Conservation (phyloP, 768 basidiomycete genomes). For the Hypholoma fasciculare region DNA sequence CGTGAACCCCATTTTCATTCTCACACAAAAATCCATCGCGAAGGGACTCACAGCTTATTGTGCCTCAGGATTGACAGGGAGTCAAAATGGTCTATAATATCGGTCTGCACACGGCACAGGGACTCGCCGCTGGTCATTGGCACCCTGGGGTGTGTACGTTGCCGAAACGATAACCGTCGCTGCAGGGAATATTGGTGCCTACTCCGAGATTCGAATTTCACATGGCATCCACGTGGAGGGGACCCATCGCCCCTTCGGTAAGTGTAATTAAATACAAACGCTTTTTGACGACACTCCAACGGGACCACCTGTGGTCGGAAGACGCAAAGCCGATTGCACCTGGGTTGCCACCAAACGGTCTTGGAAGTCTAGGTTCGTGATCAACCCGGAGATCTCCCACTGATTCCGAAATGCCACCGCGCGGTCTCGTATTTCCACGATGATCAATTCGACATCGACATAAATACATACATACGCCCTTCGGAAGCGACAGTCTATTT, state of each 20-base stretch:
- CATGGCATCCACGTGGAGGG: slow-evolving; percentile 39
- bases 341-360: slow-evolving; percentile 5
- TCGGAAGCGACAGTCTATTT: slow-evolving; percentile 33
- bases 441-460: slow-evolving; percentile 23
- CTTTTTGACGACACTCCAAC: neutral
- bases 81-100: no score
- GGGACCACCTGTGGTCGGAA: neutral
- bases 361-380: slow-evolving; percentile 21
- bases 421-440: slow-evolving; percentile 34
- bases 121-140: neutral
- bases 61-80: no score
- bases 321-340: neutral
- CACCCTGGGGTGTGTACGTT: neutral
- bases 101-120: neutral
- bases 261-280: neutral
- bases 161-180: slow-evolving; percentile 7
- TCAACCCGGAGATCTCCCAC: slow-evolving; percentile 39
- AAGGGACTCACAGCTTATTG: slow-evolving; percentile 3
- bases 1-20: neutral
- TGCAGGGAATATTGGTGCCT: slow-evolving; percentile 13
- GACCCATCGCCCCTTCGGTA: neutral
- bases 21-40: neutral
- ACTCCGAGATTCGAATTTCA: slow-evolving; percentile 14
- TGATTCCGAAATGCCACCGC: slow-evolving; percentile 40
- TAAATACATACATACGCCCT: slow-evolving; percentile 17